Percentiles rank a stretch among this genome's conserved stretches.
phyloP scores from a whole-genome alignment of 805 yeast genomes.

The Wickerhamiella occidentalis region DNA sequence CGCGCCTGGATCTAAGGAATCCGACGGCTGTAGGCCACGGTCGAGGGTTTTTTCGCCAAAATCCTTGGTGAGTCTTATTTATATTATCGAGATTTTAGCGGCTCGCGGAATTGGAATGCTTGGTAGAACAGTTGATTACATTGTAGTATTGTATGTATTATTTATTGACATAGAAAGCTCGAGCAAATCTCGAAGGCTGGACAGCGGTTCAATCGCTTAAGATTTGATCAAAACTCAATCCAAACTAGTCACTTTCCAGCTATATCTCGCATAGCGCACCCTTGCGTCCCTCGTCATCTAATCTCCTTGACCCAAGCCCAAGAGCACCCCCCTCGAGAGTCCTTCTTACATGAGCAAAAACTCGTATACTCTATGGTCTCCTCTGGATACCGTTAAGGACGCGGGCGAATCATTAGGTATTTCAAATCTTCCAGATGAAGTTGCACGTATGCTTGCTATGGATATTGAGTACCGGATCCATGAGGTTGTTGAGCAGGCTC shows the following conservation, averaged over 20 bases:
- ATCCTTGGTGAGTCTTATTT: not conserved
- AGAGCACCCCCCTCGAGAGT: not conserved
- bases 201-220: no score
- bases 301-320: not conserved
- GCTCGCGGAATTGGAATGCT: not conserved
- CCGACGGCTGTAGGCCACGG: not conserved
- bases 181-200: no score
- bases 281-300: no score
- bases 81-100: not conserved
- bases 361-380: slow-evolving; percentile 94
- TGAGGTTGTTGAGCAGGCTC: slow-evolving; percentile 90
- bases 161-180: not conserved
- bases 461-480: slow-evolving; percentile 97
- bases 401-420: slow-evolving; percentile 89
- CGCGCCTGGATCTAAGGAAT: not conserved
- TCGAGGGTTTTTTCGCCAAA: not conserved
- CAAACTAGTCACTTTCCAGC: no score
- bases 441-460: slow-evolving; percentile 91
- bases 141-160: not conserved
- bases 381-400: slow-evolving; percentile 91
- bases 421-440: slow-evolving; percentile 67
- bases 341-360: slow-evolving; percentile 20
- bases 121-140: no score
- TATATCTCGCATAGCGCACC: no score
- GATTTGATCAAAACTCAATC: no score